Evolutionary conservation across 2,329 filamentous ascomycete genomes (phyloP).

Genomic region (Fusarium pilosicola): DNA sequence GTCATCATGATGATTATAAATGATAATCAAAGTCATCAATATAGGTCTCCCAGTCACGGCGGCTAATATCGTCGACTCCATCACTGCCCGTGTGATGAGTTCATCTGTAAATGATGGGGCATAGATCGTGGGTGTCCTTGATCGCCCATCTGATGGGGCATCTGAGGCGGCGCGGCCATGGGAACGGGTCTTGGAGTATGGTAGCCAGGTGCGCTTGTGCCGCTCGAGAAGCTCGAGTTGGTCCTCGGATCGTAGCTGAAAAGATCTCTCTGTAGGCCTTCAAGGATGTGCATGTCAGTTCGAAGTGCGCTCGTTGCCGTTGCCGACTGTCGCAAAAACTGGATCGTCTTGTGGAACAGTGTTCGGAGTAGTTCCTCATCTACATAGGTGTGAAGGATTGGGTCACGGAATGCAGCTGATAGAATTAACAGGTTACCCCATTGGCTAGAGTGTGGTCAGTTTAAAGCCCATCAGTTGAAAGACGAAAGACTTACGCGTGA

Average conservation of each 20-base stretch:
- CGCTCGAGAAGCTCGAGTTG: conserved; percentile 57
- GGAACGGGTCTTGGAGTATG: conserved; percentile 39
- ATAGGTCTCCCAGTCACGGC: not conserved
- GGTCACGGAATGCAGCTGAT: conserved; percentile 79
- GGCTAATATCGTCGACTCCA: not conserved
- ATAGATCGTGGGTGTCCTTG: conserved; percentile 39
- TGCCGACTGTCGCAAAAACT: conserved; percentile 75
- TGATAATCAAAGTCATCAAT: conserved; percentile 31
- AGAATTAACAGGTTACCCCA: conserved; percentile 96
- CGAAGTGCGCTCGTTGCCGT: conserved; percentile 79
- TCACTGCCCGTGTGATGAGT: conserved; percentile 36
- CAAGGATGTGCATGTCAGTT: conserved; percentile 79
- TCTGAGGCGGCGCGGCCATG: conserved; percentile 40
- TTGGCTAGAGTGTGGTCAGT: conserved; percentile 69
- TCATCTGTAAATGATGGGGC: conserved; percentile 41
- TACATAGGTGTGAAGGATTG: conserved; percentile 67
- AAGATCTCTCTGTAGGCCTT: conserved; percentile 62
- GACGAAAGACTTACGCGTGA: conserved; percentile 79
- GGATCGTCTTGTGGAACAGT: conserved; percentile 78
- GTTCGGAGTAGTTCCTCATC: conserved; percentile 62
- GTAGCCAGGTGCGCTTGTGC: conserved; percentile 45
- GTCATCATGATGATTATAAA: conserved; percentile 32
- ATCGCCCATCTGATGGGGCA: conserved; percentile 37
- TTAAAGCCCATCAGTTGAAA: not conserved
- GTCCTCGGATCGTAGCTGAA: conserved; percentile 47